These are phyloP conservation scores for Neofusicoccum laricinum DNA, from an alignment of 2,329 filamentous ascomycete species.

Conservation along the genomic window DNA sequence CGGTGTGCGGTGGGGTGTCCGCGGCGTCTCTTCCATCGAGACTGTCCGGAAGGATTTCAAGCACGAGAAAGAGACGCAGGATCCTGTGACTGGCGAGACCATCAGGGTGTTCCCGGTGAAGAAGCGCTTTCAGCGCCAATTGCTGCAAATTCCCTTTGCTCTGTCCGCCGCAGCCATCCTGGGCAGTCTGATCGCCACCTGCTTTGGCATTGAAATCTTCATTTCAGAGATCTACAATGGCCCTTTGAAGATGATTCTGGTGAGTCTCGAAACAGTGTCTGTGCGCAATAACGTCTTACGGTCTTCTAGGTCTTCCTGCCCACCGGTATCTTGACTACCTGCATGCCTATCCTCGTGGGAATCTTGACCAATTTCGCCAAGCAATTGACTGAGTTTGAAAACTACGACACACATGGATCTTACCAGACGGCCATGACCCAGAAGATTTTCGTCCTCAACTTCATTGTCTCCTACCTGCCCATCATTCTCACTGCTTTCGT, in stretches of 20 bases:
- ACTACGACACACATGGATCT: slow-evolving; percentile 84
- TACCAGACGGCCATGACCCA: slow-evolving; percentile 81
- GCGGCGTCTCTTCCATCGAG: slow-evolving; percentile 79
- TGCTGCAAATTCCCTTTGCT: slow-evolving; percentile 83
- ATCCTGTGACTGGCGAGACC: slow-evolving; percentile 78
- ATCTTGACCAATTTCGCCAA: slow-evolving; percentile 75
- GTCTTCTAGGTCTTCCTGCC: slow-evolving; percentile 71
- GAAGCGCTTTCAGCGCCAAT: slow-evolving; percentile 72
- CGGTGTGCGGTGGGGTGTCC: slow-evolving; percentile 82
- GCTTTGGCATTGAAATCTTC: slow-evolving; percentile 93
- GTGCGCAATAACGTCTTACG: background rate
- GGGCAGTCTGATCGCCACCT: slow-evolving; percentile 77
- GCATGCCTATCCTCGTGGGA: slow-evolving; percentile 74
- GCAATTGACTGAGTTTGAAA: slow-evolving; percentile 77
- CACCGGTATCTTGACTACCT: slow-evolving; percentile 78
- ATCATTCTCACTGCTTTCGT: slow-evolving; percentile 92
- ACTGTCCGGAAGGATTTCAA: slow-evolving; percentile 73
- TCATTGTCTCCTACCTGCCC: slow-evolving; percentile 91
- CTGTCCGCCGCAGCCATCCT: slow-evolving; percentile 68
- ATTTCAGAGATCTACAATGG: slow-evolving; percentile 92
- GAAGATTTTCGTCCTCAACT: slow-evolving; percentile 95
- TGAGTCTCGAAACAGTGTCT: slow-evolving; percentile 41
- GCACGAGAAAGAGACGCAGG: slow-evolving; percentile 72
- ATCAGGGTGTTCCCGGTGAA: slow-evolving; percentile 71
- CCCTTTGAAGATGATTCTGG: slow-evolving; percentile 79